phyloP scores from a whole-genome alignment of 768 basidiomycete species.

The Pholiota conissans region DNA sequence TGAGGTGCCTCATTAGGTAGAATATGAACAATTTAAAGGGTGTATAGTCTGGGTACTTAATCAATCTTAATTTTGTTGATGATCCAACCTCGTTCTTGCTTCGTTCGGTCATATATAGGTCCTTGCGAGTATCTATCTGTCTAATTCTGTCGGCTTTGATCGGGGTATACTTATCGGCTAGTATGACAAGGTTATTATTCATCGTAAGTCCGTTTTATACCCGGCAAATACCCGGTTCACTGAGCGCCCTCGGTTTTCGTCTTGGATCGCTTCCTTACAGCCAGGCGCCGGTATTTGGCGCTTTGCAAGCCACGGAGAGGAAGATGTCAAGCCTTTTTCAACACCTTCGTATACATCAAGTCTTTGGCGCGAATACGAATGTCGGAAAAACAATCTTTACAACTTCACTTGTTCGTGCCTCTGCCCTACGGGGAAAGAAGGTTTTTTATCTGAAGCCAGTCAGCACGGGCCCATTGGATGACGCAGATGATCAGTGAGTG shows the following conservation, averaged over 20 bases:
- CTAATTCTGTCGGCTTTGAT: background rate
- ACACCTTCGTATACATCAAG: constrained; percentile 82
- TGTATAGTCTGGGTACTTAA: too few species aligned
- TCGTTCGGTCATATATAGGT: too few species aligned
- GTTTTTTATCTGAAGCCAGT: constrained; percentile 87
- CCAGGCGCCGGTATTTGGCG: background rate
- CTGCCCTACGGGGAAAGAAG: constrained; percentile 50
- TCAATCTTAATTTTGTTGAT: too few species aligned
- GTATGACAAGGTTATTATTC: too few species aligned
- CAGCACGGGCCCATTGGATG: constrained; percentile 78
- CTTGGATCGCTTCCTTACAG: background rate
- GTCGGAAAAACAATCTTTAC: constrained; percentile 95
- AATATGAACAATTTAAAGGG: background rate
- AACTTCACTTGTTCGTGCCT: constrained; percentile 79
- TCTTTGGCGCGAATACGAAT: constrained; percentile 96
- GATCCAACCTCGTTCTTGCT: too few species aligned
- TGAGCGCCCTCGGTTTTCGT: background rate
- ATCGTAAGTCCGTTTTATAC: background rate
- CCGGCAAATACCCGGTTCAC: background rate
- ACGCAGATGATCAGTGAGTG: constrained; percentile 83
- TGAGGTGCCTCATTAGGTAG: background rate
- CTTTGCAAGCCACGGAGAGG: background rate
- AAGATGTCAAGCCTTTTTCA: constrained; percentile 82
- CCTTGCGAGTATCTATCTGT: too few species aligned
- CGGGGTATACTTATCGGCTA: too few species aligned